phyloP scores from a whole-genome alignment of 495 filamentous ascomycete genomes.

The Penicillium chermesinum region DNA sequence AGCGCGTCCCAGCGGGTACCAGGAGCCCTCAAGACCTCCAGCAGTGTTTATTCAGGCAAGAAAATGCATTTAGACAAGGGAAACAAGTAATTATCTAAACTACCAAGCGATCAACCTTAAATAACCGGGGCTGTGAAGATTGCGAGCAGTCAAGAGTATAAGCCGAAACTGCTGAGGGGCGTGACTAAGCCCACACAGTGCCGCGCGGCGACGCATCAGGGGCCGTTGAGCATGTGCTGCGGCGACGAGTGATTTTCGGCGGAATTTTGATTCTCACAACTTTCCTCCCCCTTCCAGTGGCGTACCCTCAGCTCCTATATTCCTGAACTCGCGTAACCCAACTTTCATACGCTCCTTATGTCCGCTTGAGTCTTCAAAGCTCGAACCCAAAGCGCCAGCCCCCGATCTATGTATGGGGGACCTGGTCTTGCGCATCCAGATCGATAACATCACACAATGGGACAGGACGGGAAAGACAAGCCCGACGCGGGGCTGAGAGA shows the following conservation, averaged over 20 bases:
- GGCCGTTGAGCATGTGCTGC: slow-evolving; percentile 14
- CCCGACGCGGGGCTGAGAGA: slow-evolving; percentile 71
- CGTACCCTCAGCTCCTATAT: not conserved
- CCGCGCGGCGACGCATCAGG: slow-evolving; percentile 11
- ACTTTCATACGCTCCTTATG: slow-evolving; percentile 27
- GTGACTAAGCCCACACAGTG: slow-evolving; percentile 28
- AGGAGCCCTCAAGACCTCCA: too few relatives aligned
- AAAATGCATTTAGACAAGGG: too few relatives aligned
- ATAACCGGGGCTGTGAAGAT: too few relatives aligned
- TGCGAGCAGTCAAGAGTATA: too few relatives aligned
- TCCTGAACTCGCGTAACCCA: slow-evolving; percentile 6
- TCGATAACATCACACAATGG: slow-evolving; percentile 32
- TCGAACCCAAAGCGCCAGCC: slow-evolving; percentile 17
- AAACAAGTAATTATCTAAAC: too few relatives aligned
- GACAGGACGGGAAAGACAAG: slow-evolving; percentile 28
- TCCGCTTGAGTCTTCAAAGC: slow-evolving; percentile 9
- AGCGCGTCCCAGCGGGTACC: too few relatives aligned
- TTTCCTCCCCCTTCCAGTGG: not conserved
- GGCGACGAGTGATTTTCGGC: slow-evolving; percentile 11
- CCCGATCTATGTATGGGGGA: slow-evolving; percentile 22
- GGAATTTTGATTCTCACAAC: not conserved
- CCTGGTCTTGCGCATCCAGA: slow-evolving; percentile 16
- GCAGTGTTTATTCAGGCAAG: too few relatives aligned
- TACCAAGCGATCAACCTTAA: too few relatives aligned
- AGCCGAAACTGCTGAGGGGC: too few relatives aligned